These are phyloP conservation scores for Jatropha curcas DNA, from an alignment of 345 rosid genomes.

Conservation along the genomic window DNA sequence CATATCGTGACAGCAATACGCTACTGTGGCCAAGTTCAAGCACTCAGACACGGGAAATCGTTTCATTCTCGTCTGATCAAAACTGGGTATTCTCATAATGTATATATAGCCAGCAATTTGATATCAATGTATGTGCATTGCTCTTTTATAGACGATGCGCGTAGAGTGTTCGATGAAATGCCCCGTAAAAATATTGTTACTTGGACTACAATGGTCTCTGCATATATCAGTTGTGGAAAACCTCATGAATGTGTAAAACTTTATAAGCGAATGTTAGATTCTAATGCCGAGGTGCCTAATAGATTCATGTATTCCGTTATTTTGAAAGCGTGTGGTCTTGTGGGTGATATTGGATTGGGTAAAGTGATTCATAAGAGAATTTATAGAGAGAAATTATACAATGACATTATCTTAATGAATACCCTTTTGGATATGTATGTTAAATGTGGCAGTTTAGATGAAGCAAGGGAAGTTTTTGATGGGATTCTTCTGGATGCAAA, in stretches of 20 bases:
- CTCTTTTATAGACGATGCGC: conserved; percentile 37
- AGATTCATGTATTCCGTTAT: conserved; percentile 65
- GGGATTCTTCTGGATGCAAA: conserved; percentile 36
- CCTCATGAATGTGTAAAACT: conserved; percentile 47
- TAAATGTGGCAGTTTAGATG: conserved; percentile 56
- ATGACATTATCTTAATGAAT: conserved; percentile 66
- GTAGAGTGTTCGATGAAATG: conserved; percentile 64
- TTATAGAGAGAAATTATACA: conserved; percentile 32
- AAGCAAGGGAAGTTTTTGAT: conserved; percentile 50
- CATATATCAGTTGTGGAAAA: conserved; percentile 39
- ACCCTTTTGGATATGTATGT: conserved; percentile 73
- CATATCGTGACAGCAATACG: conserved; percentile 48
- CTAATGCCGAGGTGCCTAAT: conserved; percentile 43
- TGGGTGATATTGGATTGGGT: conserved; percentile 57
- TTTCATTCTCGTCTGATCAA: conserved; percentile 45
- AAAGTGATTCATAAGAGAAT: conserved; percentile 48
- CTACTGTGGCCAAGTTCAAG: conserved; percentile 49
- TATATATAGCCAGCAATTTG: conserved; percentile 52
- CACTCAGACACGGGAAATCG: conserved; percentile 47
- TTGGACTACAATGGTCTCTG: conserved; percentile 66
- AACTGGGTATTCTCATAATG: conserved; percentile 37
- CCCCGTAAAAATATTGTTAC: conserved; percentile 52
- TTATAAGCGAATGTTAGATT: conserved; percentile 44
- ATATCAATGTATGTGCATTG: conserved; percentile 44
- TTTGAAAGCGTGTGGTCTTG: conserved; percentile 61